Base-by-base conservation (phyloP, 2,329 filamentous ascomycete genomes). In the Pestalotiopsis sp. region DNA sequence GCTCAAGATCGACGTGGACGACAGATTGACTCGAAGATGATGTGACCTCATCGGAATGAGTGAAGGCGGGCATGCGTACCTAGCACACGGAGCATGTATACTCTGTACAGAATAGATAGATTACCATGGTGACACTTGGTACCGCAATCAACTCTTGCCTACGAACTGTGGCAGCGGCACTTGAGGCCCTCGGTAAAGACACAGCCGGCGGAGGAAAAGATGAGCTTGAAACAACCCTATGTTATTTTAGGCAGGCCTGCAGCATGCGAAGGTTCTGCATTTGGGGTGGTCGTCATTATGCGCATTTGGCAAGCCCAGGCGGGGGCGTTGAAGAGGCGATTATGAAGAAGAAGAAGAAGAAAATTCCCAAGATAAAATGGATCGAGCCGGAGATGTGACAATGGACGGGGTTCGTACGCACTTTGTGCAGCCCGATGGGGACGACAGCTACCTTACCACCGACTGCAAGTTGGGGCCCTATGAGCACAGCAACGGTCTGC, bases 171-270 rank as follows among this genome's bases (percentile, higher is more conserved):
- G 17, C 36, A 64, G 66, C 58, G 60, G 60, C 55, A 63, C 60
- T 67, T 31, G 38, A 13, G 45, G 45, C 6, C 59, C 49, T 65
- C 63, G 63, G 49, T 65, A 65, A 57, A 57, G 27, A 31, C 27
- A 31, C 27, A 31, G 27, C 66, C 58, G 55, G 69, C 69, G 65
- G 55, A 69, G 71, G 69, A 71, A 65, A 68, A 59, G 58, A 41
- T 52, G 45, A n/a, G 65, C 67, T 73, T 71, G 71, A 73, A 73
- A 71, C 72, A 71, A 69, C 31, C 69, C 57, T 67, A 68, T 69
- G 67, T 70, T 67, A 67, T 71, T 73, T 74, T 73, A 69, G 72
- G 68, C 68, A 69, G 65, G 65, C 68, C 64, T 69, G 59, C 68
- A 71, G 70, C 71, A 45, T 57, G 64, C 20, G 11, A 23, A 64